Evolutionary conservation across 768 basidiomycete species (phyloP), one percentile per base, ranked within the genome.

Genomic region (Auricularia cornea): DNA sequence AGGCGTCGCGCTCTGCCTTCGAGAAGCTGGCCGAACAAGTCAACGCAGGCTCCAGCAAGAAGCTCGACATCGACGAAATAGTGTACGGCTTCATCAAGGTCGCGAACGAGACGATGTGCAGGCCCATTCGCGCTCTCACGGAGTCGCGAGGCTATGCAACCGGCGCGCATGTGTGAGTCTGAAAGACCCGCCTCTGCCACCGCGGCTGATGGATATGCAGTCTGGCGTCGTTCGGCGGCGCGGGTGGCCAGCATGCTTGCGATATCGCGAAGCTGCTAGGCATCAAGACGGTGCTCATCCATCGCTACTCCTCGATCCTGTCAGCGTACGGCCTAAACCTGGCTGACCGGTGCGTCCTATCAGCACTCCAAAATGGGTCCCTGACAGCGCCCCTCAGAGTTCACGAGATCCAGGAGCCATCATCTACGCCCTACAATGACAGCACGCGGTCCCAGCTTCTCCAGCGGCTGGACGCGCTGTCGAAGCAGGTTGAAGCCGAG

Each of bases 31-130:
- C 84, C 0, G 73, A 79, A 60, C 83, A 88, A 62, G 90, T 97
- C 71, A 94, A 94, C 65, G 79, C 78, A 6, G 57, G 62, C 2
- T 71, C 63, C 20, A 83, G 83, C 51, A 82, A 79, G 63, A 75
- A 86, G 62, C 77, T 92, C 52, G 67, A 64, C 3, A 70, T 94
- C 33, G 92, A 95, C 69, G 93, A 96, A 72, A 86, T 96, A 41
- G 89, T 94, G 11, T 94, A 91, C 66, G 95, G 92, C 90, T 91
- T 57, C 28, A 57, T 57, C 54, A 57, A 57, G 54, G 94, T 96
- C 11, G 94, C 94, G 10, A 97, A 97, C 68, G 95, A 98, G 77
- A 94, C 92, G 0, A 98, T 98, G 94, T 90, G 88, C 66, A 79
- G 95, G 57, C 95, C 95, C 8, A 96, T 98, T 63, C 86, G 95